Evolutionary conservation across 176 grass and related monocot species (phyloP).

Genomic region (Triticum turgidum): DNA sequence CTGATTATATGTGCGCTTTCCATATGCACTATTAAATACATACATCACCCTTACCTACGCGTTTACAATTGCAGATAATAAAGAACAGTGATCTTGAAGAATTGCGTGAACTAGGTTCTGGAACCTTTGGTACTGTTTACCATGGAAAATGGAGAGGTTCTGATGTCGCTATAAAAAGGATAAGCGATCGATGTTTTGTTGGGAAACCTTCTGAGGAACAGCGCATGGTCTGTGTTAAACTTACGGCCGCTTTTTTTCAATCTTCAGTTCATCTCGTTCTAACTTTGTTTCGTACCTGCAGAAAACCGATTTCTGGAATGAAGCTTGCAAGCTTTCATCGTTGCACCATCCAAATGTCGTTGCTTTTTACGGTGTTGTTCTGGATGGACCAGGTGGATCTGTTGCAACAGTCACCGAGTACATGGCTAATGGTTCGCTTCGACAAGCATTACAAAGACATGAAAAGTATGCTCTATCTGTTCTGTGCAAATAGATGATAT

Average conservation of each 20-base stretch:
- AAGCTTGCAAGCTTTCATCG: conserved; percentile 77
- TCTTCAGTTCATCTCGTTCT: neutral
- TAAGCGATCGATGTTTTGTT: conserved; percentile 91
- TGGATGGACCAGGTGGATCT: conserved; percentile 81
- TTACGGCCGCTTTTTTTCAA: neutral
- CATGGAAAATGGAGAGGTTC: conserved; percentile 99
- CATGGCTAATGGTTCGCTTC: conserved; percentile 98
- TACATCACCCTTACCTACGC: neutral
- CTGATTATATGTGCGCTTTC: neutral
- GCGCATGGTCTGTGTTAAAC: conserved; percentile 55
- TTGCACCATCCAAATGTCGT: conserved; percentile 99
- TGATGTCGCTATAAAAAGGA: conserved; percentile 97
- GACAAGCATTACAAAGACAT: conserved; percentile 88
- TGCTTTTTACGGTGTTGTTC: conserved; percentile 93
- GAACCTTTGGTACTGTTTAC: conserved; percentile 94
- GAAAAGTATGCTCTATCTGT: conserved; percentile 65
- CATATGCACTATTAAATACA: neutral
- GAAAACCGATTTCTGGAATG: conserved; percentile 96
- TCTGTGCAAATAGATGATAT: conserved; percentile 12
- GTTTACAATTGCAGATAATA: conserved; percentile 65
- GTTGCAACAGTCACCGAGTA: conserved; percentile 98
- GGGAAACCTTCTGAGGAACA: conserved; percentile 89
- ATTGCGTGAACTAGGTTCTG: conserved; percentile 87
- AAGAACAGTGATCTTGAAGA: conserved; percentile 96
- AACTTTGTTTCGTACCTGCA: conserved; percentile 31